Percentiles rank a stretch among this genome's conserved stretches.
These are phyloP conservation scores for Tuctoria greenei DNA, from an alignment of 176 grass and related monocot genomes.

Conservation along the genomic window DNA sequence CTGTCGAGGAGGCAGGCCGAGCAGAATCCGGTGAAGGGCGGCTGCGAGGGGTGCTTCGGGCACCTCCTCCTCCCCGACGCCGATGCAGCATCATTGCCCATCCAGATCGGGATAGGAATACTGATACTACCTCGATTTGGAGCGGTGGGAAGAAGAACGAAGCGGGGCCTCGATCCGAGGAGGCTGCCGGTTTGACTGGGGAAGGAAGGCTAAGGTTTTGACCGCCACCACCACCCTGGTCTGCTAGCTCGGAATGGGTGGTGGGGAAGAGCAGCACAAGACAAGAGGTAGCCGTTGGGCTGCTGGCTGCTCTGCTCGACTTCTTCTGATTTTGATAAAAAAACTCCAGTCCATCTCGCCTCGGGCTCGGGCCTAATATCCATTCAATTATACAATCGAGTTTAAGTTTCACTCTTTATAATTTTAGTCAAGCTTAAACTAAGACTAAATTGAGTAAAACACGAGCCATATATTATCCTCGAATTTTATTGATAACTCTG, in stretches of 20 bases:
- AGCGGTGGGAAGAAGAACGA: background rate
- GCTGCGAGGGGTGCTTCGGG: conserved; percentile 49
- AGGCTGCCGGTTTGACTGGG: conserved; percentile 14
- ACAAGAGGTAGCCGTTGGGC: conserved; percentile 17
- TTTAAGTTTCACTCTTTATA: too few species aligned
- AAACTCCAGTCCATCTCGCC: too few species aligned
- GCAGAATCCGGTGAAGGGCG: conserved; percentile 64
- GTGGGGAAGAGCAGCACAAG: background rate
- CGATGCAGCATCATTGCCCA: conserved; percentile 17
- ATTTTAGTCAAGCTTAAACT: too few species aligned
- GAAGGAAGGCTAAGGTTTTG: conserved; percentile 23
- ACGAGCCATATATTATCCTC: too few species aligned
- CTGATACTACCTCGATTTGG: background rate
- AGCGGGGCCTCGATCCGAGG: conserved; percentile 3
- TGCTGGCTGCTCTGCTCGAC: too few species aligned
- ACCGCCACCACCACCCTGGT: background rate
- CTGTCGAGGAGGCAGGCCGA: conserved; percentile 65
- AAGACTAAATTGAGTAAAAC: too few species aligned
- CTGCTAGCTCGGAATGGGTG: background rate
- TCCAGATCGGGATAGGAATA: background rate
- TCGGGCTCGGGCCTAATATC: too few species aligned
- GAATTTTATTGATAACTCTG: too few species aligned
- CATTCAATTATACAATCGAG: too few species aligned
- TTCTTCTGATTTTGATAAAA: too few species aligned
- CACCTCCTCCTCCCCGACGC: conserved; percentile 35